Base-by-base conservation (phyloP, 129 eudicot species). In the Ambrosia trifida region DNA sequence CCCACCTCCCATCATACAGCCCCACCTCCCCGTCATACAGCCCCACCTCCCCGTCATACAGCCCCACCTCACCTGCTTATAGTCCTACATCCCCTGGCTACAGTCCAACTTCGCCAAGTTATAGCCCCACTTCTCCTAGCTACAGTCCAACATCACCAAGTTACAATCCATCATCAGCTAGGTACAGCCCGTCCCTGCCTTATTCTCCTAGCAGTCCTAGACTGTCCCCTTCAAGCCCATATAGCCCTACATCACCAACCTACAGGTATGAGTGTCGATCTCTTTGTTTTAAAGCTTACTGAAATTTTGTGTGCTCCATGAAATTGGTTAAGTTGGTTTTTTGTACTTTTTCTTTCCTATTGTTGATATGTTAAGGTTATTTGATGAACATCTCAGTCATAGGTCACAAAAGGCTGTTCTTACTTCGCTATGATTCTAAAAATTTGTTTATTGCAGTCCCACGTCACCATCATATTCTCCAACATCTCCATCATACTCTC, bases 181-280 rank as follows among this genome's bases (percentile, higher is more conserved):
- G 85, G 73, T 92, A 89, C 91, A 92, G 95, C 77, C 96, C 96
- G 0, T 93, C 98, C 24, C 80, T 86, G 74, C 96, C 95, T 5
- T 92, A 89, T 80, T 92, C n/a, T n/a, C n/a, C 98, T 14, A 92
- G 96, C 72, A 86, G 96, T 68, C 96, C 96, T 67, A 88, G 94
- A 66, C 72, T 90, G 46, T 76, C 89, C 41, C 97, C 97, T 38
- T 82, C 96, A 2, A 91, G 96, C 65, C 96, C 95, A 1, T 92
- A 92, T 82, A 92, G 91, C 69, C 98, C 96, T 7, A 79, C 98
- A 24, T 93, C 98, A 28, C n/a, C n/a, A n/a, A n/a, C n/a, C n/a
- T n/a, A n/a, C n/a, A n/a, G n/a, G n/a, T n/a, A n/a, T n/a, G n/a
- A n/a, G n/a, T n/a, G n/a, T n/a, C n/a, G n/a, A n/a, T n/a, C n/a